Base-by-base conservation (phyloP, 257 asterid species). In the Echium plantagineum region DNA sequence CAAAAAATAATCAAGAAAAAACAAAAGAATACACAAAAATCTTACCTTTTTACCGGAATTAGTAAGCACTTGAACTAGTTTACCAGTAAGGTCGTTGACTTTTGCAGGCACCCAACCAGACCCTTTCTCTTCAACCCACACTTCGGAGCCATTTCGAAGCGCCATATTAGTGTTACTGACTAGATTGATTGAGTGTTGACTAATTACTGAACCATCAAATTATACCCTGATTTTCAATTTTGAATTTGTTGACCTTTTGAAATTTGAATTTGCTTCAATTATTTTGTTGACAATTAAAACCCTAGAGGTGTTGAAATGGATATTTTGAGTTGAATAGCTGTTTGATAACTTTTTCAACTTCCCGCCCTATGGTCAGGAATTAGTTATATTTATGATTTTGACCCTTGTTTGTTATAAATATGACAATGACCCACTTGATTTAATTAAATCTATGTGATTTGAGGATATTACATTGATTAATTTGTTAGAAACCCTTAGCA, bases 61-160 rank as follows among this genome's bases (percentile, higher is more conserved):
- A 67, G 97, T 84, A 61, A 84, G 74, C 16, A 93, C 68, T 70
- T 83, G 87, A 75, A 84, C 94, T 66, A 86, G 88, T 76, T 81
- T 86, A 19, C 94, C 95, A 31, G 74, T 64, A 64, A 86, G 75
- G 63, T 75, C 94, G 59, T 74, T 59, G 26, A 86, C 94, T 75
- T 84, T 89, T 38, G 96, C 99, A 58, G 76, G 81, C 51, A 73
- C 77, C 99, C 97, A 89, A 19, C 86, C 94, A 66, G 75, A 74
- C 38, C 72, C 82, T 32, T 68, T 86, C 59, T 93, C 99, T 73
- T 89, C 91, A 60, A 86, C 81, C 99, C 99, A 93, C 32, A 89
- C 96, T 53, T 75, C 84, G 26, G 93, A 75, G 56, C 91, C 96
- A 71, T 78, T 93, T 52, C 94, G 82, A 26, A 89, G 83, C 56